phyloP scores from a whole-genome alignment of 1,284 basidiomycete genomes.

The Singerocomus inundabilis region DNA sequence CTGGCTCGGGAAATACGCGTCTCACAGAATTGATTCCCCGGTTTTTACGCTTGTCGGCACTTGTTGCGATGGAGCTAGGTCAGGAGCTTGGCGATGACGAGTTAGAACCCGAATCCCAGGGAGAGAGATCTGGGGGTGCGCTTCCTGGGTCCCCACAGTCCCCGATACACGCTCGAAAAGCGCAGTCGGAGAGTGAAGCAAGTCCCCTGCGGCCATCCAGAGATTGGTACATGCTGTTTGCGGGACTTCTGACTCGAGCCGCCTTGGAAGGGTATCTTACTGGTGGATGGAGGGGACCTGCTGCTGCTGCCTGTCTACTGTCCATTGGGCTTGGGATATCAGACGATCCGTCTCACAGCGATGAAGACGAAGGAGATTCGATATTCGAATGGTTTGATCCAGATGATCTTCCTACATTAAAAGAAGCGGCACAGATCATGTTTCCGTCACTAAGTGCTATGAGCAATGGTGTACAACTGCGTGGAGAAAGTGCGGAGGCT shows the following conservation, averaged over 20 bases:
- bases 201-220: constrained; percentile 61
- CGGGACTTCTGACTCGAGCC: constrained; percentile 72
- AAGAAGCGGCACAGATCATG: constrained; percentile 63
- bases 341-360: constrained; percentile 18
- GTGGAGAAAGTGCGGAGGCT: constrained; percentile 48
- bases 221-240: constrained; percentile 79
- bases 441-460: constrained; percentile 56
- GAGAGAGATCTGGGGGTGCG: constrained; percentile 13
- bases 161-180: constrained; percentile 14
- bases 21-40: constrained; percentile 67
- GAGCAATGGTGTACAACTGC: constrained; percentile 20
- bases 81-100: constrained; percentile 53
- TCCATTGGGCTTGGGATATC: constrained; percentile 64
- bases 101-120: constrained; percentile 29
- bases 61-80: constrained; percentile 71
- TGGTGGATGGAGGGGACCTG: constrained; percentile 71
- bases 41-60: constrained; percentile 71
- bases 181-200: constrained; percentile 40
- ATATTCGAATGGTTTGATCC: constrained; percentile 66
- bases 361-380: constrained; percentile 37
- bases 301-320: constrained; percentile 69
- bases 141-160: constrained; percentile 15
- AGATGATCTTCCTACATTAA: constrained; percentile 68
- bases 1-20: constrained; percentile 57
- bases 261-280: constrained; percentile 80